phyloP scores from a whole-genome alignment of 768 basidiomycete species.

The Terana coerulea region DNA sequence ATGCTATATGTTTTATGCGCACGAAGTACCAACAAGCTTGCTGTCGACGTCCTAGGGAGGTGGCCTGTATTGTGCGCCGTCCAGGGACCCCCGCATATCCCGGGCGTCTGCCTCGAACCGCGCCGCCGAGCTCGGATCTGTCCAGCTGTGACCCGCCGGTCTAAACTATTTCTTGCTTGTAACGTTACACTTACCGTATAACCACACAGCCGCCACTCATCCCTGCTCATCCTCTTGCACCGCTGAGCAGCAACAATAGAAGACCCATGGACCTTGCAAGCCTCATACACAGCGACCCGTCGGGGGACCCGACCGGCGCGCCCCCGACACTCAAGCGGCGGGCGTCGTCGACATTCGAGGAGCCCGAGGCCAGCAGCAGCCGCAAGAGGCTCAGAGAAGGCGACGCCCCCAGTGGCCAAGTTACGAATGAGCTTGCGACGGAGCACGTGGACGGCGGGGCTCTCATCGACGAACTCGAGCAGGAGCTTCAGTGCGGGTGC shows the following conservation, averaged over 20 bases:
- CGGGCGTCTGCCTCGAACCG: too few relatives aligned
- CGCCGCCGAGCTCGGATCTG: too few relatives aligned
- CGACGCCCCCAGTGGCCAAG: conserved; percentile 6
- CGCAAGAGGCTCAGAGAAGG: conserved; percentile 62
- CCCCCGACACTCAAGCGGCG: conserved; percentile 62
- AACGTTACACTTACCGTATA: too few relatives aligned
- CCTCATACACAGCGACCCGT: conserved; percentile 3
- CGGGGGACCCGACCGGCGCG: background rate
- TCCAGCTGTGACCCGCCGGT: too few relatives aligned
- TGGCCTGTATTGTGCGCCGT: too few relatives aligned
- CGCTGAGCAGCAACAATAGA: background rate
- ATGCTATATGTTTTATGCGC: too few relatives aligned
- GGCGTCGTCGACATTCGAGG: conserved; percentile 58
- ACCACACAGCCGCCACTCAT: background rate
- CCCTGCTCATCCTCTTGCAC: background rate
- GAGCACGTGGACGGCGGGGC: conserved; percentile 23
- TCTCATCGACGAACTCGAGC: conserved; percentile 59
- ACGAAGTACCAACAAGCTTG: too few relatives aligned
- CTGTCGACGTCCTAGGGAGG: too few relatives aligned
- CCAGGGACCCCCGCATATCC: too few relatives aligned
- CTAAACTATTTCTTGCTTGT: too few relatives aligned
- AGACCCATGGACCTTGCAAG: conserved; percentile 6
- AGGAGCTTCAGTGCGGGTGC: conserved; percentile 83
- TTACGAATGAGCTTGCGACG: background rate
- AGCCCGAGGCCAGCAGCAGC: conserved; percentile 39